phyloP scores from a whole-genome alignment of 2,329 filamentous ascomycete species.

The Aspergillus intermedius region DNA sequence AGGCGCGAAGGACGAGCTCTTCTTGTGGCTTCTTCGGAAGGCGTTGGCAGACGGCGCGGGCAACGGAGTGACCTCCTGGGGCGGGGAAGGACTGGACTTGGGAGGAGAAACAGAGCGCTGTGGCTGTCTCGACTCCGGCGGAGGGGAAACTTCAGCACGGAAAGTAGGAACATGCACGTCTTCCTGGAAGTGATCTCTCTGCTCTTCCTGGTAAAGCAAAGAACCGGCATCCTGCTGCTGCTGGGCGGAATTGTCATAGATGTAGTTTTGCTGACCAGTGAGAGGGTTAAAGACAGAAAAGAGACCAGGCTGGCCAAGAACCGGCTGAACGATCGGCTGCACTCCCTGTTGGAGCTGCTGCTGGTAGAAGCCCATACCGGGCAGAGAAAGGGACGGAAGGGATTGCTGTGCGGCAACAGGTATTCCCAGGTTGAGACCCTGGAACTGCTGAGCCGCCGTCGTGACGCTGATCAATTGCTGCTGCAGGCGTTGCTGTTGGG shows the following conservation, averaged over 20 bases:
- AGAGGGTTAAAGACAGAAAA: constrained; percentile 79
- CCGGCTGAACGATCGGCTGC: constrained; percentile 57
- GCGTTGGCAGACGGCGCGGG: constrained; percentile 84
- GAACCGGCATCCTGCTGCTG: constrained; percentile 27
- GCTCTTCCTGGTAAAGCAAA: constrained; percentile 26
- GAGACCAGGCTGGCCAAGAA: constrained; percentile 65
- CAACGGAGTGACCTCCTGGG: constrained; percentile 63
- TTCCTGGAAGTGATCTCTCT: constrained; percentile 44
- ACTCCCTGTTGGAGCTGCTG: constrained; percentile 63
- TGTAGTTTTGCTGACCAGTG: constrained; percentile 77
- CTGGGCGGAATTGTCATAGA: constrained; percentile 61
- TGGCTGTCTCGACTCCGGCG: constrained; percentile 55
- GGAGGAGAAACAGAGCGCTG: constrained; percentile 59
- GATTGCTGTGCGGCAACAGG: constrained; percentile 42
- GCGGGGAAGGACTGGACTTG: constrained; percentile 60
- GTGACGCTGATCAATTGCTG: constrained; percentile 85
- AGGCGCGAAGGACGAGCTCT: constrained; percentile 64
- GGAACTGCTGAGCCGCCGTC: constrained; percentile 74
- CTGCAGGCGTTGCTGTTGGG: constrained; percentile 91
- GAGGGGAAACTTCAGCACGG: constrained; percentile 75
- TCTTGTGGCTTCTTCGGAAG: constrained; percentile 91
- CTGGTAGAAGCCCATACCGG: constrained; percentile 53
- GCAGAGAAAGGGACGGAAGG: constrained; percentile 46
- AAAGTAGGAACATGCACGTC: constrained; percentile 52
- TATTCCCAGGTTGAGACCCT: constrained; percentile 62